Percentiles rank a stretch among this genome's conserved stretches.
Conservation (phyloP, 331 rosid genomes). For the Acacia concinna region DNA sequence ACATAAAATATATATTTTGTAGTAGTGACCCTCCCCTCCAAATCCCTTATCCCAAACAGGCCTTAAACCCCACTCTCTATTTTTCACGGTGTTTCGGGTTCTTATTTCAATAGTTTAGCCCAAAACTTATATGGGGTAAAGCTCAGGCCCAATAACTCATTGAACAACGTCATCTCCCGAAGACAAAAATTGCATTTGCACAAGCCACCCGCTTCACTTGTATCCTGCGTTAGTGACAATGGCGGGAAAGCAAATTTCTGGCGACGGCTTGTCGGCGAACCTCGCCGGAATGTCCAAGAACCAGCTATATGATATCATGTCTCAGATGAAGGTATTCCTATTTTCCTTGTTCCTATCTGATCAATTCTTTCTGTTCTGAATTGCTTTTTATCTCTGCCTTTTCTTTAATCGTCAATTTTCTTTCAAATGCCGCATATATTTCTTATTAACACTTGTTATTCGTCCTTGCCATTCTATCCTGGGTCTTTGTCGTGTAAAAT, state of each 20-base stretch:
- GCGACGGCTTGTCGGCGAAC: slow-evolving; percentile 66
- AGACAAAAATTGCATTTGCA: not conserved
- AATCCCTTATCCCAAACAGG: no score
- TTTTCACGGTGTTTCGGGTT: no score
- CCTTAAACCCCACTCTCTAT: no score
- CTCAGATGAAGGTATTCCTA: slow-evolving; percentile 80
- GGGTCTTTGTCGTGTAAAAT: not conserved
- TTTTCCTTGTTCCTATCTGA: not conserved
- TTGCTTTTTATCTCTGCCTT: not conserved
- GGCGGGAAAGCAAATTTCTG: slow-evolving; percentile 82
- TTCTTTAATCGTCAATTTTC: not conserved
- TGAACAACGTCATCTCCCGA: not conserved
- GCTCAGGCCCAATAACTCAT: not conserved
- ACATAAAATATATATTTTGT: no score
- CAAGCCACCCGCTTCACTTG: not conserved
- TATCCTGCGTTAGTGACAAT: slow-evolving; percentile 24
- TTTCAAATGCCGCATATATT: not conserved
- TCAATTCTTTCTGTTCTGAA: not conserved
- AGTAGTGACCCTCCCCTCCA: no score
- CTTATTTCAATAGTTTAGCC: not conserved
- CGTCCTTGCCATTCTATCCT: not conserved
- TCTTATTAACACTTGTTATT: not conserved
- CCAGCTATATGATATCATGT: slow-evolving; percentile 90
- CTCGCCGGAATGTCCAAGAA: slow-evolving; percentile 92
- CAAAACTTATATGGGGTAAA: not conserved